Evolutionary conservation across 2,329 filamentous ascomycete genomes (phyloP).

Genomic region (Fusarium veterinarium): DNA sequence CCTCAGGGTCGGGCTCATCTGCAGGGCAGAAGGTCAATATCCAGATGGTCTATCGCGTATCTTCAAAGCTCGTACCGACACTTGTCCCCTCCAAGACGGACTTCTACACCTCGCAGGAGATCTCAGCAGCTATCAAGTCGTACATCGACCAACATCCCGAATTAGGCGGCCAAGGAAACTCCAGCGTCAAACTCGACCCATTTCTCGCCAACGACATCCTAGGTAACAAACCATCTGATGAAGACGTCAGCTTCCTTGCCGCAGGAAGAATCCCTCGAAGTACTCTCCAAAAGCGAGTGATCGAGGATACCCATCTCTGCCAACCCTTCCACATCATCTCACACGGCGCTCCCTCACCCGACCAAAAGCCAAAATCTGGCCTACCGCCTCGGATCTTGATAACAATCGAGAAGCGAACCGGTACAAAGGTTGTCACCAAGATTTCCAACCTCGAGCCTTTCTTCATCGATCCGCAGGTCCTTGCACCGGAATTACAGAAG

Average conservation of each 20-base stretch:
- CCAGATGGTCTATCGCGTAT: slow-evolving; percentile 34
- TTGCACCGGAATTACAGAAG: slow-evolving; percentile 40
- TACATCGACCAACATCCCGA: slow-evolving; percentile 38
- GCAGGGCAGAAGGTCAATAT: slow-evolving; percentile 22
- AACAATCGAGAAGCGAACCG: slow-evolving; percentile 40
- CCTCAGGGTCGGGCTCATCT: slow-evolving; percentile 9
- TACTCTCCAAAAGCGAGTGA: slow-evolving; percentile 32
- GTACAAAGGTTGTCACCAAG: slow-evolving; percentile 41
- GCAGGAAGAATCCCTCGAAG: slow-evolving; percentile 34
- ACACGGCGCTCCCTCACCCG: slow-evolving; percentile 6
- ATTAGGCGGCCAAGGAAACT: slow-evolving; percentile 27
- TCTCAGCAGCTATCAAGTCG: slow-evolving; percentile 36
- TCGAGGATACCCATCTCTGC: slow-evolving; percentile 34
- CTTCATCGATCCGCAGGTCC: slow-evolving; percentile 35
- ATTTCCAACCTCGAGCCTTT: slow-evolving; percentile 40
- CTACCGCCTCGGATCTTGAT: slow-evolving; percentile 29
- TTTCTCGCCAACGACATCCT: slow-evolving; percentile 38
- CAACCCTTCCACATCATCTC: slow-evolving; percentile 38
- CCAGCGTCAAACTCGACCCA: slow-evolving; percentile 33
- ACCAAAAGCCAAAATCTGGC: slow-evolving; percentile 38
- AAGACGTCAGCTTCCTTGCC: slow-evolving; percentile 32
- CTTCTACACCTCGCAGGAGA: slow-evolving; percentile 30
- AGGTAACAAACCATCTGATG: slow-evolving; percentile 28
- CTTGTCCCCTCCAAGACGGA: slow-evolving; percentile 39
- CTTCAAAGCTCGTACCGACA: slow-evolving; percentile 34